Base-by-base conservation (phyloP, 805 yeast genomes). In the Ogataea wickerhamii region DNA sequence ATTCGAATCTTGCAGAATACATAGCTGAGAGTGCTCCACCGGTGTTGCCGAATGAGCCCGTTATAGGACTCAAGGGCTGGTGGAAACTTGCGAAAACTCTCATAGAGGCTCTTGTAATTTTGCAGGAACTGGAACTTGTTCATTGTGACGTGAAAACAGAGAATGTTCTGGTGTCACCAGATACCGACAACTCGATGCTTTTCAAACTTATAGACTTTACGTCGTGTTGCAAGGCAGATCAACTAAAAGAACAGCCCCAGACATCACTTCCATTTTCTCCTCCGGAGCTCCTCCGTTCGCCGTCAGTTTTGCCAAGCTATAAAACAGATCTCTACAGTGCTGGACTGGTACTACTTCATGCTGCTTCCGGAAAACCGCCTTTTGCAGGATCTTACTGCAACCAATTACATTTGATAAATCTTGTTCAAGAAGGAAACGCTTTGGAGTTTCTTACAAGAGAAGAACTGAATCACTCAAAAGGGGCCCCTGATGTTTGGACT, bases 101-200 rank as follows among this genome's bases (percentile, higher is more conserved):
- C 14, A 13, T 63, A 1, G 41, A 48, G 32, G 54, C 56, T 4
- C 43, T 67, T 3, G 19, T 32, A 2, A 46, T 60, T 1, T 36
- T 68, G 18, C 44, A 44, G 28, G 47, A 51, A 3, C 38, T 62
- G 18, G 47, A 56, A 4, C 45, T 64, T 19, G 67, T 73, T 12
- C 78, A 74, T 43, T 64, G 74, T 45, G 79, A 74, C 47, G 48
- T 71, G 43, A 73, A 74, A 51, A 62, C 75, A 13, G 67, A 67
- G 31, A 73, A 73, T 47, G 50, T 73, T 6, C 51, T 73, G 41
- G 55, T 64, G 12, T 36, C 48, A 5, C 21, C 35, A 7, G 34
- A 37, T 4, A 26, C 20, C 2, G 27, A 62, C 37, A 68, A 36
- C 22, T 4, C 34, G 40, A 43, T 53, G 4, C 37, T 38, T 5